Evolutionary conservation across 805 yeast genomes (phyloP).

Genomic region (Candida nonsorbophila): DNA sequence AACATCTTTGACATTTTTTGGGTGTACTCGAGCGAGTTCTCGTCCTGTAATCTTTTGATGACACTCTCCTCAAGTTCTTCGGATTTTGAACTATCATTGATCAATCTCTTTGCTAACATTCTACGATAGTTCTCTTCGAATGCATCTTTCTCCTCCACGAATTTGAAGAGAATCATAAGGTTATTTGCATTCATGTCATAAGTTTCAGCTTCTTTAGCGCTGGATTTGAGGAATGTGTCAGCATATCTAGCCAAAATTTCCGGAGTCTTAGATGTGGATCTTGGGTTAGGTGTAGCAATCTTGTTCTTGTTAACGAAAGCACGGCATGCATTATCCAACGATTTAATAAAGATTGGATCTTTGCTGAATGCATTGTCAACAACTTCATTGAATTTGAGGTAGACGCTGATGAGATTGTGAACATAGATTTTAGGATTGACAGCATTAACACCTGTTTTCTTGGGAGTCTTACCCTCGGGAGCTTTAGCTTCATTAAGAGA

Average conservation of each 20-base stretch:
- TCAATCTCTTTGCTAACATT: slow-evolving; percentile 80
- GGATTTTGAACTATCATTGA: slow-evolving; percentile 78
- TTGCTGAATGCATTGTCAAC: slow-evolving; percentile 64
- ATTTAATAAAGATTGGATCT: slow-evolving; percentile 75
- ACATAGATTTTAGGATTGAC: slow-evolving; percentile 78
- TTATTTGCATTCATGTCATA: slow-evolving; percentile 80
- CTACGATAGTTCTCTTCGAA: slow-evolving; percentile 92
- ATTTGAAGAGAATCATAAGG: slow-evolving; percentile 80
- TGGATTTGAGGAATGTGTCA: slow-evolving; percentile 74
- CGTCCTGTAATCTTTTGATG: slow-evolving; percentile 81
- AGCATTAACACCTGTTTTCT: slow-evolving; percentile 13
- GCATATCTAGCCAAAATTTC: slow-evolving; percentile 87
- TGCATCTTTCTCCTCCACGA: slow-evolving; percentile 89
- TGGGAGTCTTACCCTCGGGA: slow-evolving; percentile 10
- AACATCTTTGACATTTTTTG: slow-evolving; percentile 94
- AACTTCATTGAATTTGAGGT: slow-evolving; percentile 59
- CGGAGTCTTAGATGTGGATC: slow-evolving; percentile 73
- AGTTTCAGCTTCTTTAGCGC: slow-evolving; percentile 62
- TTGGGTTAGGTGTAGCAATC: slow-evolving; percentile 65
- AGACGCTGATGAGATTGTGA: slow-evolving; percentile 66
- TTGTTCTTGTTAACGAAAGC: slow-evolving; percentile 76
- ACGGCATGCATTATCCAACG: slow-evolving; percentile 86
- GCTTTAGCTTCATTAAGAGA: slow-evolving; percentile 11
- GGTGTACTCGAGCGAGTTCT: slow-evolving; percentile 88
- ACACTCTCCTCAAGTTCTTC: slow-evolving; percentile 82